phyloP scores from a whole-genome alignment of 192 early-diverging fungal genomes.

The Globomyces pollinis-pini region DNA sequence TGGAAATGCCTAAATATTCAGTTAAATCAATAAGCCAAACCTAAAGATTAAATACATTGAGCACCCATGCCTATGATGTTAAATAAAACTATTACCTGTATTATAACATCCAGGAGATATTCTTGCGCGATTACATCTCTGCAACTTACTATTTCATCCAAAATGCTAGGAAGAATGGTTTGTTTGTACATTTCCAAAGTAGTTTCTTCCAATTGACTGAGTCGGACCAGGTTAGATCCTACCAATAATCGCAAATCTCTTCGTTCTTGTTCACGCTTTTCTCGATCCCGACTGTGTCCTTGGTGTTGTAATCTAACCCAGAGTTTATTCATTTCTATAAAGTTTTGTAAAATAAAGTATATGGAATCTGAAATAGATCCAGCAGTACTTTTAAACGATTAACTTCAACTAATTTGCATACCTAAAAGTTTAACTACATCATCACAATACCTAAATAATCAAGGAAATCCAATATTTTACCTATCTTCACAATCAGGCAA shows the following conservation, averaged over 20 bases:
- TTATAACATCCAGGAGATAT: slow-evolving; percentile 98
- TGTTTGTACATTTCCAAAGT: slow-evolving; percentile 75
- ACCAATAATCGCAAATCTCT: slow-evolving; percentile 91
- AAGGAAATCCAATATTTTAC: no score
- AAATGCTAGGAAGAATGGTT: slow-evolving; percentile 80
- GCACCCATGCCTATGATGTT: slow-evolving; percentile 5
- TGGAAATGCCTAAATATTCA: slow-evolving; percentile 78
- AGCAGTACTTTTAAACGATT: slow-evolving; percentile 53
- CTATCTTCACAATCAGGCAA: slow-evolving; percentile 68
- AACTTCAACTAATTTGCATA: no score
- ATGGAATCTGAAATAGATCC: slow-evolving; percentile 89
- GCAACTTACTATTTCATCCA: slow-evolving; percentile 96
- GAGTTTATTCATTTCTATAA: slow-evolving; percentile 99
- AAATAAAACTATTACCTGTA: slow-evolving; percentile 63
- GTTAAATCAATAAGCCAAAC: no score
- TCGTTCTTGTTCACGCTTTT: slow-evolving; percentile 92
- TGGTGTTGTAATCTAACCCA: slow-evolving; percentile 99
- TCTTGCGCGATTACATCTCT: slow-evolving; percentile 97
- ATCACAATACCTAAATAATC: neutral
- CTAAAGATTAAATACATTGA: neutral
- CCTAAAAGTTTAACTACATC: no score
- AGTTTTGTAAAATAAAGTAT: slow-evolving; percentile 93
- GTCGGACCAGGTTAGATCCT: slow-evolving; percentile 91
- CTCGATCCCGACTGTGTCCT: slow-evolving; percentile 86
- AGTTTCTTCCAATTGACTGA: slow-evolving; percentile 86